Conservation (phyloP, 2,329 filamentous ascomycete species). For the Colletotrichum tropicale region DNA sequence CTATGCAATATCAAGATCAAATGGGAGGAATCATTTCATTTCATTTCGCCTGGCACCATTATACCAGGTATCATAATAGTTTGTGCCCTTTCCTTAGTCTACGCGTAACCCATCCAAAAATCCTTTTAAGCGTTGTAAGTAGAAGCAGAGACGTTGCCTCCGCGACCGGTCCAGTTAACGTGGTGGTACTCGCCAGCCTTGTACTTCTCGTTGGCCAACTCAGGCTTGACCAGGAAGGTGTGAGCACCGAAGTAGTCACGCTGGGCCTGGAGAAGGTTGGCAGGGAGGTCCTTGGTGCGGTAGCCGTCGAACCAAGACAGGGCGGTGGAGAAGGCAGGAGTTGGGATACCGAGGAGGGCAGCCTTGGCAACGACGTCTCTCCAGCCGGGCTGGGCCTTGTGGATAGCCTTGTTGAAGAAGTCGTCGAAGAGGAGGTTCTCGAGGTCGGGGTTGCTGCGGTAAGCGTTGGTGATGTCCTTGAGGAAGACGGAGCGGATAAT, state of each 20-base stretch:
- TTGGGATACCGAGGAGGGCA: slow-evolving; percentile 93
- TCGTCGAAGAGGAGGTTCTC: slow-evolving; percentile 98
- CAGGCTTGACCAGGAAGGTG: slow-evolving; percentile 88
- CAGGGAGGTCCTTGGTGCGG: slow-evolving; percentile 94
- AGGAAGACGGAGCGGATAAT: slow-evolving; percentile 99
- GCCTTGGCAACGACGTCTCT: slow-evolving; percentile 90
- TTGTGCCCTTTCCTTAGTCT: slow-evolving; percentile 16
- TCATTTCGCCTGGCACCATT: slow-evolving; percentile 14
- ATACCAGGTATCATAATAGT: slow-evolving; percentile 15
- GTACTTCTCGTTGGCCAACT: slow-evolving; percentile 78
- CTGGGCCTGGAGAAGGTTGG: slow-evolving; percentile 98
- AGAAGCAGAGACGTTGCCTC: slow-evolving; percentile 95
- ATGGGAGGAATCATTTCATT: slow-evolving; percentile 20
- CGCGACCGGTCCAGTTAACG: slow-evolving; percentile 99
- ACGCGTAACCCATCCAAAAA: slow-evolving; percentile 9
- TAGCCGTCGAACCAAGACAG: slow-evolving; percentile 99
- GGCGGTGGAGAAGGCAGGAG: slow-evolving; percentile 94
- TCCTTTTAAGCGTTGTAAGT: slow-evolving; percentile 89
- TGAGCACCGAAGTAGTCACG: slow-evolving; percentile 99
- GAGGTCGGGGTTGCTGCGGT: slow-evolving; percentile 91
- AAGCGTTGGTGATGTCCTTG: slow-evolving; percentile 98
- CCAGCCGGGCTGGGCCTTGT: slow-evolving; percentile 94
- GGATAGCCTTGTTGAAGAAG: slow-evolving; percentile 99
- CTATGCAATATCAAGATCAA: background rate
- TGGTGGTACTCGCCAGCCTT: slow-evolving; percentile 87